Conservation (phyloP, 1,284 basidiomycete species). For the Cutaneotrichosporon arboriforme region DNA sequence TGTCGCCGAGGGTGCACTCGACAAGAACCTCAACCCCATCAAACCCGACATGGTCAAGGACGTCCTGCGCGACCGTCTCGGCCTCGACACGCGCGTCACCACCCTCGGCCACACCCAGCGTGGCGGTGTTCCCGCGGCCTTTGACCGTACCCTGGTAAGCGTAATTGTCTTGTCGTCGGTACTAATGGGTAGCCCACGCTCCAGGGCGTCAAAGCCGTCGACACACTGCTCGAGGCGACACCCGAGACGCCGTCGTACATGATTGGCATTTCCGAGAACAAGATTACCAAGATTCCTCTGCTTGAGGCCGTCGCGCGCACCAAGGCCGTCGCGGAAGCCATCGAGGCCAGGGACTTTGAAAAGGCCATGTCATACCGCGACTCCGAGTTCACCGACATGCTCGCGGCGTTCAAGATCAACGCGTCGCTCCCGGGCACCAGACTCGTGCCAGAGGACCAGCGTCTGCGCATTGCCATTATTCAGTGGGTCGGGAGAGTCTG, state of each 20-base stretch:
- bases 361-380: slow-evolving; percentile 85
- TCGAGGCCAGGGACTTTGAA: slow-evolving; percentile 75
- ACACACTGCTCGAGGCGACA: slow-evolving; percentile 80
- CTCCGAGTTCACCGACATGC: slow-evolving; percentile 81
- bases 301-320: slow-evolving; percentile 91
- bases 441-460: slow-evolving; percentile 61
- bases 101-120: slow-evolving; percentile 96
- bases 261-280: slow-evolving; percentile 94
- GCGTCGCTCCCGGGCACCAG: slow-evolving; percentile 61
- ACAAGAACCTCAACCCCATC: slow-evolving; percentile 82
- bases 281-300: slow-evolving; percentile 84
- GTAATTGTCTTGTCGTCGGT: neutral
- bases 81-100: slow-evolving; percentile 94
- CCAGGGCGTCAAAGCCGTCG: slow-evolving; percentile 89
- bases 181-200: slow-evolving; percentile 69
- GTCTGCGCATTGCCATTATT: slow-evolving; percentile 83
- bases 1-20: slow-evolving; percentile 91
- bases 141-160: slow-evolving; percentile 81
- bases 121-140: slow-evolving; percentile 86
- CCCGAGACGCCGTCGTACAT: slow-evolving; percentile 93
- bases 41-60: slow-evolving; percentile 84
- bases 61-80: slow-evolving; percentile 76
- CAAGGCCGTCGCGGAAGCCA: slow-evolving; percentile 74
- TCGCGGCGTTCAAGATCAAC: slow-evolving; percentile 74
- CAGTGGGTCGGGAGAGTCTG: slow-evolving; percentile 59